Evolutionary conservation across 1,139 yeast genomes (phyloP).

Genomic region (Suhomyces yuchorum): DNA sequence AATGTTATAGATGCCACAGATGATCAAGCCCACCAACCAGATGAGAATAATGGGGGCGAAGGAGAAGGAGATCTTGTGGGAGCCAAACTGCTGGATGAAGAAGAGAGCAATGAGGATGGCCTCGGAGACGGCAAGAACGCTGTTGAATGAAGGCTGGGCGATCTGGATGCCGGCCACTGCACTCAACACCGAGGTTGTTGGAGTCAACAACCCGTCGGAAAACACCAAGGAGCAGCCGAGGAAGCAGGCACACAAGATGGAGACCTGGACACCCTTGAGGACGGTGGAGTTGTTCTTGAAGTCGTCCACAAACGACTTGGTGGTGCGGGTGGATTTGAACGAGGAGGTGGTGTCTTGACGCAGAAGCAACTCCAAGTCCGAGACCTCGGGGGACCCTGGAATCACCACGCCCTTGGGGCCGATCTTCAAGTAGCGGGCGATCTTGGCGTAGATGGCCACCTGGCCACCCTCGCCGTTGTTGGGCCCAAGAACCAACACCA

Average conservation of each 20-base stretch:
- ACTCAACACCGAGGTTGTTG: slow-evolving; percentile 60
- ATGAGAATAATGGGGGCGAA: slow-evolving; percentile 58
- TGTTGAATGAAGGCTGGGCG: slow-evolving; percentile 43
- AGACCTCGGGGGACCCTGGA: slow-evolving; percentile 40
- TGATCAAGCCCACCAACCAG: slow-evolving; percentile 51
- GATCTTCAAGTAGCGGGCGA: slow-evolving; percentile 49
- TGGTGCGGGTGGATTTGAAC: slow-evolving; percentile 15
- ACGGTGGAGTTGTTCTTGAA: slow-evolving; percentile 28
- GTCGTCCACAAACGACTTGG: slow-evolving; percentile 18
- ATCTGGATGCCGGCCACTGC: slow-evolving; percentile 53
- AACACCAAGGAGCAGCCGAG: slow-evolving; percentile 58
- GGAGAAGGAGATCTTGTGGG: slow-evolving; percentile 38
- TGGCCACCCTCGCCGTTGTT: slow-evolving; percentile 66
- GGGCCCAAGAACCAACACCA: slow-evolving; percentile 54
- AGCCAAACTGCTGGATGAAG: slow-evolving; percentile 49
- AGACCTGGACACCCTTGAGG: slow-evolving; percentile 30
- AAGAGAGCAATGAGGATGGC: slow-evolving; percentile 48
- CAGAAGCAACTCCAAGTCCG: slow-evolving; percentile 40
- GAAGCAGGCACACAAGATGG: slow-evolving; percentile 47
- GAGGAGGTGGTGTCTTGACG: slow-evolving; percentile 43
- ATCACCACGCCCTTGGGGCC: slow-evolving; percentile 51
- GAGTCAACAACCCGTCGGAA: slow-evolving; percentile 62
- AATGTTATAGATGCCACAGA: slow-evolving; percentile 51
- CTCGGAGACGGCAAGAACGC: slow-evolving; percentile 52
- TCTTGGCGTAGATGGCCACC: slow-evolving; percentile 59